Conservation (phyloP, 2,329 filamentous ascomycete genomes). For the Waltergamsia citrina region DNA sequence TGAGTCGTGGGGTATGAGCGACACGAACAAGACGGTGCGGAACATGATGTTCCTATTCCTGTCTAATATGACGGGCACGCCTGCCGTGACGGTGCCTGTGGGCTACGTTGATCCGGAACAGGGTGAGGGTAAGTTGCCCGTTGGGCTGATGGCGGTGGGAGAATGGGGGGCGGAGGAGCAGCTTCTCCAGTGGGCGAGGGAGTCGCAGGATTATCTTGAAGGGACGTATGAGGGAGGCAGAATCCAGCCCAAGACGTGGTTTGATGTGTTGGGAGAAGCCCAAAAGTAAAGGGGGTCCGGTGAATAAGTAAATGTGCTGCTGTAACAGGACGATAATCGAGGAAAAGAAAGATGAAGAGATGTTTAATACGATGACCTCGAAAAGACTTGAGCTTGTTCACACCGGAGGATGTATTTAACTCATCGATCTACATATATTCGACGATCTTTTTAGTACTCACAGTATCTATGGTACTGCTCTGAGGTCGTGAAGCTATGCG, state of each 20-base stretch:
- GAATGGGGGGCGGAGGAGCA: conserved; percentile 60
- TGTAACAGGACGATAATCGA: too few relatives aligned
- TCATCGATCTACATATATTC: too few relatives aligned
- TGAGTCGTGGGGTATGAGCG: conserved; percentile 60
- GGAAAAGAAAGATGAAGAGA: too few relatives aligned
- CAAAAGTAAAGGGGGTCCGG: too few relatives aligned
- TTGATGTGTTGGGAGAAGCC: conserved; percentile 34
- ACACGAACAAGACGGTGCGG: conserved; percentile 62
- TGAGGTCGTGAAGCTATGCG: too few relatives aligned
- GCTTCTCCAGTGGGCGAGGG: conserved; percentile 49
- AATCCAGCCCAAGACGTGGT: conserved; percentile 42
- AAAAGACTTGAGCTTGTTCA: too few relatives aligned
- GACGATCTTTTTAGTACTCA: too few relatives aligned
- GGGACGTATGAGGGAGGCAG: conserved; percentile 37
- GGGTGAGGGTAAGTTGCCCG: conserved; percentile 48
- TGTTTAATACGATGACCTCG: too few relatives aligned
- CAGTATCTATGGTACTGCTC: too few relatives aligned
- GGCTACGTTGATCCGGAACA: conserved; percentile 55
- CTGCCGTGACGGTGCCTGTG: conserved; percentile 64
- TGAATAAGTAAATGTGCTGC: too few relatives aligned
- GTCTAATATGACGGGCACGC: conserved; percentile 73
- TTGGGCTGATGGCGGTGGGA: conserved; percentile 54
- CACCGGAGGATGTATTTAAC: too few relatives aligned
- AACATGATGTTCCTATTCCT: conserved; percentile 84
- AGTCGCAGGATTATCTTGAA: conserved; percentile 47